phyloP scores from a whole-genome alignment of 805 yeast species.

The Diddensiella santjacobensis region DNA sequence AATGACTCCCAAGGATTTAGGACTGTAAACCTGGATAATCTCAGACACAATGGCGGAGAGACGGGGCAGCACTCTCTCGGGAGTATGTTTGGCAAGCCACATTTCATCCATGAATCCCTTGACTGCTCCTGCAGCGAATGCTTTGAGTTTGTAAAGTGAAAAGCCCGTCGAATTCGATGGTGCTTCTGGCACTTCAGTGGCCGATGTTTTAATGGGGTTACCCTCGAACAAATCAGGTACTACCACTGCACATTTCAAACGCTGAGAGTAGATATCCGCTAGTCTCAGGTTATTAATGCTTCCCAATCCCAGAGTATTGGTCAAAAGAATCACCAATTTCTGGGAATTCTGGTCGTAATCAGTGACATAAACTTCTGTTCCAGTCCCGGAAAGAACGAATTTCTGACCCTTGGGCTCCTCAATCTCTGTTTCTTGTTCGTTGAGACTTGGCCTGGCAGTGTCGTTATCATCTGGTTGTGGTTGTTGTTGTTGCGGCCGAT shows the following conservation, averaged over 20 bases:
- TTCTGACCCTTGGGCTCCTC: constrained; percentile 21
- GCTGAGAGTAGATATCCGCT: constrained; percentile 30
- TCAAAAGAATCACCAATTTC: constrained; percentile 25
- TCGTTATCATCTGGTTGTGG: neutral
- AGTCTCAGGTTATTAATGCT: constrained; percentile 28
- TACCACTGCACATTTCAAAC: constrained; percentile 29
- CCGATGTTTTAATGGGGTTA: constrained; percentile 29
- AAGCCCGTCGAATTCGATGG: neutral
- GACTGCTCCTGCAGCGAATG: constrained; percentile 26
- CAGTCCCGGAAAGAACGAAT: constrained; percentile 22
- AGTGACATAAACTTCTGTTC: constrained; percentile 23
- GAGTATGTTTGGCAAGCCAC: constrained; percentile 36
- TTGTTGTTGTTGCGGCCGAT: neutral
- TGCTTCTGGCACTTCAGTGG: constrained; percentile 17
- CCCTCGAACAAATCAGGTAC: constrained; percentile 34
- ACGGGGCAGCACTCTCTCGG: constrained; percentile 29
- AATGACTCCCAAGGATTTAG: constrained; percentile 28
- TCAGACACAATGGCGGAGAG: constrained; percentile 28
- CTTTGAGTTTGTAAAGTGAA: constrained; percentile 17
- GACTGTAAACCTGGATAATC: constrained; percentile 28
- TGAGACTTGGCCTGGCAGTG: neutral
- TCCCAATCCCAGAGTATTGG: constrained; percentile 33
- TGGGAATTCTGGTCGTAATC: constrained; percentile 10
- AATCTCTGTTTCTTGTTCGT: constrained; percentile 2
- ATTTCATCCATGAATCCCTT: constrained; percentile 35